Evolutionary conservation across 305 asterid species (phyloP).

Genomic region (Fraxinus sp.): DNA sequence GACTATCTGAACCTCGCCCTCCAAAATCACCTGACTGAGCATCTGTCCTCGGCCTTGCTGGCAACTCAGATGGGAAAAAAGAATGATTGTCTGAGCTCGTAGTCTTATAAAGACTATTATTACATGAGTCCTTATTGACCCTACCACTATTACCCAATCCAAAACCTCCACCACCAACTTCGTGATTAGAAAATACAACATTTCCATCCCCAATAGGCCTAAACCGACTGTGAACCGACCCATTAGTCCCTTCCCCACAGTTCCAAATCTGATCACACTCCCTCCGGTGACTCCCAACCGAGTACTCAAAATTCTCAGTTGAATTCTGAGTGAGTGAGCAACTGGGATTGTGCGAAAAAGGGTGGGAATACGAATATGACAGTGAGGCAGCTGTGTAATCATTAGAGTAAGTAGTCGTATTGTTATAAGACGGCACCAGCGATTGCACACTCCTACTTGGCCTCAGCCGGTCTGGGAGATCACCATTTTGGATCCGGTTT

Average conservation of each 20-base stretch:
- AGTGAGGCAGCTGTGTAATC: slow-evolving; percentile 74
- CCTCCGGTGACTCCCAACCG: slow-evolving; percentile 56
- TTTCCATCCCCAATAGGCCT: slow-evolving; percentile 86
- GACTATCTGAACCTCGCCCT: slow-evolving; percentile 34
- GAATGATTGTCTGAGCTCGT: slow-evolving; percentile 69
- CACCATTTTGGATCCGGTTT: slow-evolving; percentile 55
- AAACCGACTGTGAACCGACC: slow-evolving; percentile 81
- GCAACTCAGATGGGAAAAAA: slow-evolving; percentile 85
- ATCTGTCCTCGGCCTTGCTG: slow-evolving; percentile 67
- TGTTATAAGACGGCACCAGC: slow-evolving; percentile 56
- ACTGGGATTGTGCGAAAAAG: slow-evolving; percentile 78
- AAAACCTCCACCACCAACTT: slow-evolving; percentile 42
- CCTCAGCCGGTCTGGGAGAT: slow-evolving; percentile 51
- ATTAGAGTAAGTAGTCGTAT: slow-evolving; percentile 66
- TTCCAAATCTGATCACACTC: slow-evolving; percentile 83
- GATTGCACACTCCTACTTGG: slow-evolving; percentile 69
- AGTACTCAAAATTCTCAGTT: slow-evolving; percentile 60
- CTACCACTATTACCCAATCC: slow-evolving; percentile 30
- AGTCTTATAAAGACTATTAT: slow-evolving; percentile 47
- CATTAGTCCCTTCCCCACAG: slow-evolving; percentile 89
- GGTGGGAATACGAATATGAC: slow-evolving; percentile 74
- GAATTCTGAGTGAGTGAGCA: slow-evolving; percentile 79
- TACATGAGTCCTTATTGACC: slow-evolving; percentile 55
- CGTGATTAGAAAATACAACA: slow-evolving; percentile 60
- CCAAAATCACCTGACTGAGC: slow-evolving; percentile 15